These are phyloP conservation scores for Ceratobasidium sp. DNA, from an alignment of 1,284 basidiomycete species.

Conservation along the genomic window DNA sequence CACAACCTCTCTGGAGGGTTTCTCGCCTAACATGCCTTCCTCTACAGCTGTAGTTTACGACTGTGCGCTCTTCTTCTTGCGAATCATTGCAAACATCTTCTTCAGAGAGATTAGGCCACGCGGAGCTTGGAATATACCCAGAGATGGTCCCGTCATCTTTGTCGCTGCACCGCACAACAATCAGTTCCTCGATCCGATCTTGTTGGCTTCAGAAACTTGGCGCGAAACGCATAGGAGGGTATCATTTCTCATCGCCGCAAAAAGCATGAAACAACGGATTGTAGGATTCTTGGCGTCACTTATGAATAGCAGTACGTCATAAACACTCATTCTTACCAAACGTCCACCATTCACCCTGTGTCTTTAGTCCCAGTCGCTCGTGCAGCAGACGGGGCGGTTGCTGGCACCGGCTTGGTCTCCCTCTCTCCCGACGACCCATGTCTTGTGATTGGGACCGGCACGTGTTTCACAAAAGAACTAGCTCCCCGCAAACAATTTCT, in stretches of 20 bases:
- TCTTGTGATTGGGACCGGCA: constrained; percentile 83
- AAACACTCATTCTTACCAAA: neutral
- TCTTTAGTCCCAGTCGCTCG: constrained; percentile 89
- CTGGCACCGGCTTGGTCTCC: constrained; percentile 81
- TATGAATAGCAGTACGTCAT: constrained; percentile 90
- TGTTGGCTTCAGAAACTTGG: constrained; percentile 90
- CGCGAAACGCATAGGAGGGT: constrained; percentile 88
- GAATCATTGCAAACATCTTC: constrained; percentile 92
- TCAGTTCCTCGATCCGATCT: constrained; percentile 95
- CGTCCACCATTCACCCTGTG: constrained; percentile 29
- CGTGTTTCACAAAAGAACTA: constrained; percentile 85
- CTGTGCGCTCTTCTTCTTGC: constrained; percentile 80
- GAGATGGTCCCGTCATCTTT: constrained; percentile 94
- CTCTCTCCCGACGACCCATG: constrained; percentile 84
- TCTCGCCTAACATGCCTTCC: constrained; percentile 2
- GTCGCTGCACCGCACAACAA: constrained; percentile 98
- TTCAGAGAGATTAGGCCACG: constrained; percentile 97
- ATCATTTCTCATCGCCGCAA: constrained; percentile 93
- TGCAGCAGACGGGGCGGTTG: constrained; percentile 89
- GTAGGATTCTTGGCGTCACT: constrained; percentile 88
- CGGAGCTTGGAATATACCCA: constrained; percentile 95
- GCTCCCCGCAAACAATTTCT: constrained; percentile 88
- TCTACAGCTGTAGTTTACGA: constrained; percentile 67
- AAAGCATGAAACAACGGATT: constrained; percentile 85
- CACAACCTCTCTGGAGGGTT: constrained; percentile 18